phyloP scores from a whole-genome alignment of 2,329 filamentous ascomycete species.

The Pseudocercospora vitis region DNA sequence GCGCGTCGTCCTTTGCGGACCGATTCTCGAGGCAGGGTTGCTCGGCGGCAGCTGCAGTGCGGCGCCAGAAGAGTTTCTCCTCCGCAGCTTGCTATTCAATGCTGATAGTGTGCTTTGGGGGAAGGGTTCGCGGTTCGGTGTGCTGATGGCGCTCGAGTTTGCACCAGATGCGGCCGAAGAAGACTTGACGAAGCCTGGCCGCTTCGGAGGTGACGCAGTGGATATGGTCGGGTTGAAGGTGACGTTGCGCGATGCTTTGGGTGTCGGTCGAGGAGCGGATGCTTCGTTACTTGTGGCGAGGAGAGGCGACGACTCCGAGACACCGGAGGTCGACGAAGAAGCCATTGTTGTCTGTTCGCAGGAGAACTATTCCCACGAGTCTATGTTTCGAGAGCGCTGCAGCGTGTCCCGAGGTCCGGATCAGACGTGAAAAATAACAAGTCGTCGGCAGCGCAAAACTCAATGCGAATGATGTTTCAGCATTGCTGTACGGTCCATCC shows the following conservation, averaged over 20 bases:
- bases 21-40: conserved; percentile 68
- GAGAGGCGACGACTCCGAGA: conserved; percentile 27
- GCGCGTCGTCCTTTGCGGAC: conserved; percentile 91
- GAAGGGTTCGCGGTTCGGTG: conserved; percentile 41
- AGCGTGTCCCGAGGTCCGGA: neutral
- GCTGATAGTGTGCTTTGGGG: conserved; percentile 67
- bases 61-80: conserved; percentile 79
- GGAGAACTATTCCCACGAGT: neutral
- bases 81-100: conserved; percentile 81
- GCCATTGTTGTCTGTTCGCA: conserved; percentile 5
- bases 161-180: neutral
- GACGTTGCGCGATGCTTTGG: conserved; percentile 61
- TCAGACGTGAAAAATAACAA: neutral
- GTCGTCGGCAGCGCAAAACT: too few species aligned
- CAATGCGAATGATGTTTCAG: neutral
- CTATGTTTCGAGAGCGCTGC: neutral
- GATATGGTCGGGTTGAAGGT: conserved; percentile 69
- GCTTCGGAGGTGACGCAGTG: conserved; percentile 43
- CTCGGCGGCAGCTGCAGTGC: conserved; percentile 46
- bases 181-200: conserved; percentile 13
- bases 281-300: conserved; percentile 20
- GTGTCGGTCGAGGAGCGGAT: conserved; percentile 26
- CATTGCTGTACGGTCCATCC: neutral
- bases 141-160: conserved; percentile 36
- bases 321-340: conserved; percentile 8